Evolutionary conservation across 805 yeast species (phyloP), one percentile per base, ranked within the genome.

Genomic region (Dipodascus albidus): DNA sequence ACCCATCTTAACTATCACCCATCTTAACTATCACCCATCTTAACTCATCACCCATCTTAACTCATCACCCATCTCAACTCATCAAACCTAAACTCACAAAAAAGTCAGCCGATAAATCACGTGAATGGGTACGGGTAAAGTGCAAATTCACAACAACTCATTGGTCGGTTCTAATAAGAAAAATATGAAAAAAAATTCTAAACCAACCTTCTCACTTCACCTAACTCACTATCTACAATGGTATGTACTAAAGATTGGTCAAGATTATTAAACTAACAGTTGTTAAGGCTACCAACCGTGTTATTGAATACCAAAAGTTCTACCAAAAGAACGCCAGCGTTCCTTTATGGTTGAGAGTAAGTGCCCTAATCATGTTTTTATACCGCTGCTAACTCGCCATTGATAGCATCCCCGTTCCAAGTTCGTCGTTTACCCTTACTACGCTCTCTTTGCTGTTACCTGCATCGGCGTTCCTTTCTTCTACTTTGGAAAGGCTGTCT

Each of bases 361-460:
- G 48, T 42, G 11, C 11, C 17, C 11, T 11, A 11, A 9, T 42
- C 11, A 17, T 11, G 11, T 9, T 11, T 11, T n/a, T 11, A 42
- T 11, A 42, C 11, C 9, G 9, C 23, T 11, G 19, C 48, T 42
- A 21, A 17, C 11, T 9, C 48, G 19, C 38, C 15, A 9, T 31
- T 9, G 14, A 31, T 42, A 42, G 48, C 79, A 77, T 69, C 85
- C 85, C 65, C 78, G 81, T 67, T 79, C 93, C 60, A 84, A 84
- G 72, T 73, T 76, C 63, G 70, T 82, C 67, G 77, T 86, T 60
- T 82, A 81, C 72, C 95, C 95, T 66, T 87, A 81, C 78, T 83
- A 77, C 74, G 87, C 86, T 58, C 74, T 82, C 57, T 82, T 86
- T 70, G 73, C 86, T 53, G 75, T 83, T 57, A 74, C 87, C 59